A percentile compares a stretch with the other conserved stretches of the same genome.
Evolutionary conservation across 805 yeast genomes (phyloP).

Genomic region (Schwanniomyces vanrijiae): DNA sequence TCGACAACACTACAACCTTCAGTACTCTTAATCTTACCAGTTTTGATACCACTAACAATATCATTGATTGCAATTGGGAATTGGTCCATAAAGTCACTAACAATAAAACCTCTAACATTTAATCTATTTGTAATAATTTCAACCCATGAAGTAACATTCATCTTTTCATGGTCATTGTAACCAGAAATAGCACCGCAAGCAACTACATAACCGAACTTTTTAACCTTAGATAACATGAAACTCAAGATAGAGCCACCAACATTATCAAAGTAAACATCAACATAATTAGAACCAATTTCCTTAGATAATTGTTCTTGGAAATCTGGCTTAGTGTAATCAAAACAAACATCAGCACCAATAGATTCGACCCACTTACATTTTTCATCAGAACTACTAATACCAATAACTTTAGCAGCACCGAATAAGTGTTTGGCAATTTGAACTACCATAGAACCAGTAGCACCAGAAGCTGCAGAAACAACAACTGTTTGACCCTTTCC

Average conservation of each 20-base stretch:
- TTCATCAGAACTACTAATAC: constrained; percentile 59
- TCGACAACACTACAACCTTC: constrained; percentile 40
- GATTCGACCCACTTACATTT: constrained; percentile 55
- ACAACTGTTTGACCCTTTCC: constrained; percentile 46
- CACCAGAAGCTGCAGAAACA: constrained; percentile 70
- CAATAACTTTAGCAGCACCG: constrained; percentile 57
- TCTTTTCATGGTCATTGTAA: constrained; percentile 45
- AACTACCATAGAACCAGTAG: constrained; percentile 63
- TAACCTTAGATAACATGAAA: constrained; percentile 38
- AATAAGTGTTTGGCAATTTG: constrained; percentile 56
- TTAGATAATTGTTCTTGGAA: constrained; percentile 22
- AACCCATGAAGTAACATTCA: constrained; percentile 39
- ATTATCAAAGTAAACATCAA: constrained; percentile 58
- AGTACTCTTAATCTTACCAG: constrained; percentile 40
- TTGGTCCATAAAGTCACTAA: constrained; percentile 36
- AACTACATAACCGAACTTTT: constrained; percentile 43
- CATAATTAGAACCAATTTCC: constrained; percentile 45
- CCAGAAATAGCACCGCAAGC: constrained; percentile 68
- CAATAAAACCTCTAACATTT: constrained; percentile 52
- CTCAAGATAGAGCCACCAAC: constrained; percentile 65
- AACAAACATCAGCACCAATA: constrained; percentile 51
- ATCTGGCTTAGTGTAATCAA: constrained; percentile 44
- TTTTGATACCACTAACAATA: constrained; percentile 34
- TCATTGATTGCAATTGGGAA: constrained; percentile 37
- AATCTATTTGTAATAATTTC: constrained; percentile 51